Base-by-base conservation (phyloP, 208 protist species). In the Leishmania turanica region DNA sequence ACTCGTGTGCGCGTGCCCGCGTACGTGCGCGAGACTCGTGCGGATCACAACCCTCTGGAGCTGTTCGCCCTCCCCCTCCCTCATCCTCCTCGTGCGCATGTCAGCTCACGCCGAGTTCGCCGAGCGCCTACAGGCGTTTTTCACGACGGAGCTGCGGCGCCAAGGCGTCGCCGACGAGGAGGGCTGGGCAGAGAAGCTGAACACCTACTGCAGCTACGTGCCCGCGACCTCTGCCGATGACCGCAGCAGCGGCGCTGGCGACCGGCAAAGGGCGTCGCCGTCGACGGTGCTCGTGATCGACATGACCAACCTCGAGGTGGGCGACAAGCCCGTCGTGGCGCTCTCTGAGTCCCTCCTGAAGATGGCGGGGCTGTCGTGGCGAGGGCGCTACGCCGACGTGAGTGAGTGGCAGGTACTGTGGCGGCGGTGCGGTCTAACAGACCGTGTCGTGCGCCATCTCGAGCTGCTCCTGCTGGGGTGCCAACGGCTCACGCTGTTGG, bases 301-400 rank as follows among this genome's bases (percentile, higher is more conserved):
- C 58, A 75, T 96, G 60, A 84, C 72, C 0, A 83, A 78, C 7
- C 31, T 89, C 54, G 42, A 65, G 6, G 24, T 93, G 9, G 90
- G 89, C 15, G 91, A 96, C 80, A 88, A 87, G 69, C 84, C 88
- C 21, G 71, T 76, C 13, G 85, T 96, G 15, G 93, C 93, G 9
- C 68, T 95, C 19, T 87, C 81, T 21, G 93, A 96, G 84, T 66
- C 87, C 24, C 84, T 96, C 37, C 54, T 95, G 42, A 93, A 92
- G 73, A 73, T 93, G 11, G 80, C 88, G 15, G 40, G 64, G 3
- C 62, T 75, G 0, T 73, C 71, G 58, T 62, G 49, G 37, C 83
- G 74, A n/a, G 27, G 47, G 40, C 60, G 40, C 7, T 24, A 58
- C 13, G 47, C 73, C 70, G 54, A 51, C 19, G 72, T 90, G 4